phyloP scores from a whole-genome alignment of 352 stramenopile genomes.

The Phytophthora foliorum region DNA sequence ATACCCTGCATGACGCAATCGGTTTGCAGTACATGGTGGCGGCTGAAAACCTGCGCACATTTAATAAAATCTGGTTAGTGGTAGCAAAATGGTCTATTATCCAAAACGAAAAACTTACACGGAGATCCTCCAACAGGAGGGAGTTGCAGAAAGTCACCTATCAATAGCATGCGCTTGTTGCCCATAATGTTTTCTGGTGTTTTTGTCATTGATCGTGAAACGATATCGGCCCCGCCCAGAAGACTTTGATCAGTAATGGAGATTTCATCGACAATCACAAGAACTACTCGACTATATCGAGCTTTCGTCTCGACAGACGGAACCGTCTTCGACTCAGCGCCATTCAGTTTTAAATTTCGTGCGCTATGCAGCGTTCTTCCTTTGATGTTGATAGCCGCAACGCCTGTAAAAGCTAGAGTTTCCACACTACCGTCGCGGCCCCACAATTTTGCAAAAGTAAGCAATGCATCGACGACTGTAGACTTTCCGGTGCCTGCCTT shows the following conservation, averaged over 20 bases:
- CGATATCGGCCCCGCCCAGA: conserved; percentile 16
- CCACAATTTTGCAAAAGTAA: conserved; percentile 28
- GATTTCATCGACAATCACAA: conserved; percentile 40
- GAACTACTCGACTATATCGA: conserved; percentile 10
- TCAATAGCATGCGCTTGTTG: conserved; percentile 25
- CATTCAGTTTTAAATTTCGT: conserved; percentile 12
- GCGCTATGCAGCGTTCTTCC: conserved; percentile 9
- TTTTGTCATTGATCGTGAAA: conserved; percentile 9
- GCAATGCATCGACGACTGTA: conserved; percentile 25
- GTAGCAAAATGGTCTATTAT: too few species aligned
- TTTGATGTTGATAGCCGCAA: conserved; percentile 3
- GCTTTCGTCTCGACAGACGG: conserved; percentile 26
- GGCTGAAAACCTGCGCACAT: too few species aligned
- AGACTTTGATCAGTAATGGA: conserved; percentile 36
- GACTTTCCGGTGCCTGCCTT: too few species aligned
- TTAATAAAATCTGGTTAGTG: too few species aligned
- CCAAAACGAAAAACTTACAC: background rate
- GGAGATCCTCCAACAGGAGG: background rate
- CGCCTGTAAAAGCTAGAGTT: conserved; percentile 11
- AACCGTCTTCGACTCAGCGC: background rate
- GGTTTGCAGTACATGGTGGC: too few species aligned
- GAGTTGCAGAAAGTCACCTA: conserved; percentile 34
- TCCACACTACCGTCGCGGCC: background rate
- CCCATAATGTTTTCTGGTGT: conserved; percentile 23
- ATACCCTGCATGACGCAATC: too few species aligned